A percentile compares a stretch with the other conserved stretches of the same genome.
Evolutionary conservation across 148 eudicot genomes (phyloP).

Genomic region (Nepenthes mirabilis): DNA sequence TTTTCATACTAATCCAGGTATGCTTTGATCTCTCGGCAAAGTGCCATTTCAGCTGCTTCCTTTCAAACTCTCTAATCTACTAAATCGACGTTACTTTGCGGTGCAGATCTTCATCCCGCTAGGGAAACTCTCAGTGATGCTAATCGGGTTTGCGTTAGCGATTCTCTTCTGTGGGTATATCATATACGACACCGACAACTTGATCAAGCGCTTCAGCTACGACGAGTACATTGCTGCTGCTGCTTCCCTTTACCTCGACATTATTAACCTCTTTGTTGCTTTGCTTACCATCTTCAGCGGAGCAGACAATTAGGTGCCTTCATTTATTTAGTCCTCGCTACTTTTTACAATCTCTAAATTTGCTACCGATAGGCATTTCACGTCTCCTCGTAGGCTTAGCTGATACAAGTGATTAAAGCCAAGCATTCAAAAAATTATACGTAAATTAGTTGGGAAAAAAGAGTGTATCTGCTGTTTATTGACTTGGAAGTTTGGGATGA

Average conservation of each 20-base stretch:
- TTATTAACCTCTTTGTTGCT: slow-evolving; percentile 34
- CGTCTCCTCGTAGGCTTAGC: too few relatives aligned
- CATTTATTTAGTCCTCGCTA: too few relatives aligned
- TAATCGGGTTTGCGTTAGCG: slow-evolving; percentile 36
- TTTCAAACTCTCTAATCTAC: neutral
- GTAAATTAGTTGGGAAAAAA: too few relatives aligned
- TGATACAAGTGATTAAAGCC: too few relatives aligned
- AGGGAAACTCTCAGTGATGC: slow-evolving; percentile 27
- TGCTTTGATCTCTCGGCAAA: neutral
- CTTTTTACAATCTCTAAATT: too few relatives aligned
- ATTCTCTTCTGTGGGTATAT: slow-evolving; percentile 47
- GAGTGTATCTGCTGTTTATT: too few relatives aligned
- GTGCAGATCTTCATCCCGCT: slow-evolving; percentile 37
- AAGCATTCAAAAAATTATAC: too few relatives aligned
- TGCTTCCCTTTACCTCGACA: slow-evolving; percentile 25
- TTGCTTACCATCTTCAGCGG: slow-evolving; percentile 13
- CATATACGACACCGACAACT: slow-evolving; percentile 46
- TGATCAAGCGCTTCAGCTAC: slow-evolving; percentile 42
- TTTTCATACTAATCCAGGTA: slow-evolving; percentile 47
- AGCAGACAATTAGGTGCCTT: slow-evolving; percentile 6
- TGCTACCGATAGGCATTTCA: too few relatives aligned
- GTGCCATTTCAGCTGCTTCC: neutral
- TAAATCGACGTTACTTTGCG: neutral
- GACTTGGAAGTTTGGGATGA: too few relatives aligned
- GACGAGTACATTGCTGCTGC: slow-evolving; percentile 39